Evolutionary conservation across 2,329 filamentous ascomycete genomes (phyloP), one percentile per base, ranked within the genome.

Genomic region (Rutstroemia sydowiana): DNA sequence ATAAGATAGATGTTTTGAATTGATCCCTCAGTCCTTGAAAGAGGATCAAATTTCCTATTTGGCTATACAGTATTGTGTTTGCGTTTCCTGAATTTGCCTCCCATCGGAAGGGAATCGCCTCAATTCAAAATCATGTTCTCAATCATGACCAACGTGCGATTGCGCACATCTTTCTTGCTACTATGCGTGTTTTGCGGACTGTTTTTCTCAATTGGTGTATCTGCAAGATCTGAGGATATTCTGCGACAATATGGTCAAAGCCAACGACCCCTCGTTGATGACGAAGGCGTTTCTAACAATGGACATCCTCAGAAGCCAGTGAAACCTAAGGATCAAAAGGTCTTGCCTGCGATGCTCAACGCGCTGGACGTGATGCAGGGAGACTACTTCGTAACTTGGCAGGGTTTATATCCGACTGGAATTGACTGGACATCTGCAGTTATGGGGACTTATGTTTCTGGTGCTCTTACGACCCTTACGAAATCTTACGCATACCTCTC

Each of bases 371-470:
- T 85, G 5, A 81, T 96, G 75, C 90, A 96, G 66, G 74, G 79
- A 48, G 73, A 76, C 23, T 95, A 89, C 70, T 96, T 93, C 65
- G 77, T 82, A 43, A 70, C 85, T 4, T 87, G 87, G 76, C 72
- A 85, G 32, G 90, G 87, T 10, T 89, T 82, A 23, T 97, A 91
- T 88, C 88, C 90, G 0, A 75, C 76, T 1, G 79, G 87, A 30
- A 96, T 95, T 62, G 92, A 96, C 71, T 97, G 92, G 92, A 97
- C 92, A 0, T 85, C 84, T 16, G 91, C 92, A 3, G 88, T 96
- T 8, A 74, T 88, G 60, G 48, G 48, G 40, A 95, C 91, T 0
- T 82, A 92, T 52, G 70, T 95, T 32, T 85, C 88, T 0, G 86
- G 83, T 13, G 78, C 84, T 2, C 75, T 93, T 14, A 79, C 76